A percentile compares a stretch with the other conserved stretches of the same genome.
Conservation (phyloP, 768 basidiomycete genomes). For the Sporobolomyces phaffii region DNA sequence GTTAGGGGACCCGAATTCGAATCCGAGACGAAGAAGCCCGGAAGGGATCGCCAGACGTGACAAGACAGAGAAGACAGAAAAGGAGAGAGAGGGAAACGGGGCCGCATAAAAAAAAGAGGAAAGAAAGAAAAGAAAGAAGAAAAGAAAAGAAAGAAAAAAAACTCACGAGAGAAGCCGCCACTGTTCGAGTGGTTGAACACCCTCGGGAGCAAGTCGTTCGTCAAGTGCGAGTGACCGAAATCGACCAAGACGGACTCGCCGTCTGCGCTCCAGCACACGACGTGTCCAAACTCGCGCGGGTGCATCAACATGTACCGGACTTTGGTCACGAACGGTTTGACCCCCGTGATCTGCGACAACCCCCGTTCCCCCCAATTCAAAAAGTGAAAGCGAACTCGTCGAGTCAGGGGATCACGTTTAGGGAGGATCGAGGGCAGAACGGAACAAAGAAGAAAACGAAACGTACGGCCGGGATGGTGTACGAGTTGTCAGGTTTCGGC, state of each 20-base stretch:
- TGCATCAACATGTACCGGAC: constrained; percentile 8
- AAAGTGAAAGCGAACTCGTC: too few relatives aligned
- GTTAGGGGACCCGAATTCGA: neutral
- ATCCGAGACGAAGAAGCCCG: neutral
- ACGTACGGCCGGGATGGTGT: neutral
- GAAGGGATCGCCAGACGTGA: too few relatives aligned
- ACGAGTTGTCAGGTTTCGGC: neutral
- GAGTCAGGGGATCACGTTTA: too few relatives aligned
- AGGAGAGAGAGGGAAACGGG: neutral
- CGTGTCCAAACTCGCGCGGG: neutral
- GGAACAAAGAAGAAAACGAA: neutral
- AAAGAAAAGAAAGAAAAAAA: neutral
- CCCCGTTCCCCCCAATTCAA: too few relatives aligned
- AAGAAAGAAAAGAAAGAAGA: neutral
- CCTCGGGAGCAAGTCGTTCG: neutral
- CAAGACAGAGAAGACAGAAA: neutral
- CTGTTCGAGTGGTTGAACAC: neutral
- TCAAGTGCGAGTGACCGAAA: neutral
- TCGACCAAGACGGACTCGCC: neutral
- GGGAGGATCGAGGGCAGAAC: too few relatives aligned
- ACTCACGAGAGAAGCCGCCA: neutral
- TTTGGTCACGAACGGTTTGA: constrained; percentile 27
- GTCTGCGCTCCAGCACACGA: constrained; percentile 10
- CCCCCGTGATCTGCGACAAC: constrained; percentile 1
- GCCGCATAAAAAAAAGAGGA: neutral